These are phyloP conservation scores for Lagerstroemia speciosa DNA, from an alignment of 345 rosid genomes.

Conservation along the genomic window DNA sequence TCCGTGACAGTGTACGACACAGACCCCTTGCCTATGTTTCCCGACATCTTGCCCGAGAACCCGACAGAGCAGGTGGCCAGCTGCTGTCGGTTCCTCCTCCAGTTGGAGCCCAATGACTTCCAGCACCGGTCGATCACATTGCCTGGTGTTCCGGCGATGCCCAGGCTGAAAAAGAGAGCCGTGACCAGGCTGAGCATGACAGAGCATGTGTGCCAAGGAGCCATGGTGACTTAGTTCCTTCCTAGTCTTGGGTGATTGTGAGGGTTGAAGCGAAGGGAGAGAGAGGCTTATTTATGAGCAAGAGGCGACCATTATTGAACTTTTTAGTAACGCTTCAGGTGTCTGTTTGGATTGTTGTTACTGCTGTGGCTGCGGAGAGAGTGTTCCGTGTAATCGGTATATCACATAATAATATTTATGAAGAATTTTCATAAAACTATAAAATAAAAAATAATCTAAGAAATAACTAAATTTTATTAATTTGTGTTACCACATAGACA, in stretches of 20 bases:
- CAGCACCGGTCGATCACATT: conserved; percentile 74
- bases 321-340: not conserved
- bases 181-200: not conserved
- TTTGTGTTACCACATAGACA: no score
- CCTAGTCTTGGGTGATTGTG: not conserved
- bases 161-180: not conserved
- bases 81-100: conserved; percentile 40
- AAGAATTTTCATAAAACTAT: no score
- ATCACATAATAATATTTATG: no score
- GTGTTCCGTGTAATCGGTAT: no score
- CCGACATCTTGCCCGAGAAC: conserved; percentile 54
- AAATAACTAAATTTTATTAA: no score
- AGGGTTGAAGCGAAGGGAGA: not conserved
- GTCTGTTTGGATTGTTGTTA: no score
- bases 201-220: not conserved
- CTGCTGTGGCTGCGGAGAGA: no score
- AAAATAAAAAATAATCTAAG: no score
- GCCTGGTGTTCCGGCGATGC: not conserved
- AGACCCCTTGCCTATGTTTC: conserved; percentile 42
- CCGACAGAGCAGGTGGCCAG: conserved; percentile 59
- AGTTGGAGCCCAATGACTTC: conserved; percentile 29
- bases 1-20: conserved; percentile 44
- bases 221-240: not conserved
- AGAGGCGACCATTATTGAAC: not conserved
- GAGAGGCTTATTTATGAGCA: not conserved